Conservation (phyloP, 164 flowering plant genomes). For the Tetrastigma voinierianum region DNA sequence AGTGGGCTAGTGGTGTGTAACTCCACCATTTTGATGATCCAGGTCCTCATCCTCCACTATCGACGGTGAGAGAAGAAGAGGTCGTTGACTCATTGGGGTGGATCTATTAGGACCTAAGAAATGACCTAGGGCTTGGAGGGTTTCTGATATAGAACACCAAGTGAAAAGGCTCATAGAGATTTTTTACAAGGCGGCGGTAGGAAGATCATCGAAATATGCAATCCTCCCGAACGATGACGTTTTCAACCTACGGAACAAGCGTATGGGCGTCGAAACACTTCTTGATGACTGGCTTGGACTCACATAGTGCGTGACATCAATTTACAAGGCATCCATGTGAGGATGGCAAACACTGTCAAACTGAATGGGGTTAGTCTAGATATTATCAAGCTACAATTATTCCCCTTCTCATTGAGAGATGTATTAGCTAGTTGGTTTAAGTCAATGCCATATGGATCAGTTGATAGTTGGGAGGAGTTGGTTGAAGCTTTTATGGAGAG, state of each 20-base stretch:
- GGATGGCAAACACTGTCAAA: no score
- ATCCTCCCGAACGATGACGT: constrained; percentile 78
- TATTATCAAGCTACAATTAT: no score
- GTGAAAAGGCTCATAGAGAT: constrained; percentile 40
- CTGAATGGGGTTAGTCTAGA: no score
- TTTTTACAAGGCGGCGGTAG: constrained; percentile 44
- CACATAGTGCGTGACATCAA: no score
- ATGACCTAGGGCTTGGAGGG: constrained; percentile 66
- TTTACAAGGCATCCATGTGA: no score
- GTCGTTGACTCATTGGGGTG: constrained; percentile 6
- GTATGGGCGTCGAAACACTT: constrained; percentile 67
- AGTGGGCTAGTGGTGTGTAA: constrained; percentile 87
- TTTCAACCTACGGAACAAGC: constrained; percentile 75
- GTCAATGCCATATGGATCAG: no score
- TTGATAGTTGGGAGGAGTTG: no score
- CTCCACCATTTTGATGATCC: constrained; percentile 52
- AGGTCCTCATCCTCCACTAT: constrained; percentile 36
- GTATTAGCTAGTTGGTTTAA: no score
- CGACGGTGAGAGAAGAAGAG: constrained; percentile 19
- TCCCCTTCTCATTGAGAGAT: no score
- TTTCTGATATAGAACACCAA: constrained; percentile 56
- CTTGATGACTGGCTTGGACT: no score
- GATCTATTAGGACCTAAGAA: constrained; percentile 43
- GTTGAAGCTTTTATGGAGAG: no score
- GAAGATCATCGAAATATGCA: constrained; percentile 75